phyloP scores from a whole-genome alignment of 73 alveolate genomes.

The Urostyla sp. region DNA sequence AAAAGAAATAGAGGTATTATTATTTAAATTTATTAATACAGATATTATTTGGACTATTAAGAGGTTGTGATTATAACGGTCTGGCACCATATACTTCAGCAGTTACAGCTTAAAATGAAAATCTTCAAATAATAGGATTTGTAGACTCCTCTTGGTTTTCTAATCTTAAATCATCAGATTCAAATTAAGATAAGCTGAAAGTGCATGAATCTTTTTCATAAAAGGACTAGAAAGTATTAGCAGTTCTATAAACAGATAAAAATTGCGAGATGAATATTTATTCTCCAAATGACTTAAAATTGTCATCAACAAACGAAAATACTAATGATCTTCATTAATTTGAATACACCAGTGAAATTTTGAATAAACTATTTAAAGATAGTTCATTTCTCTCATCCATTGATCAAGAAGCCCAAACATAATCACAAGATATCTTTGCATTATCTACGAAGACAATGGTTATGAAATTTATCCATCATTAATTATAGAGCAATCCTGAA shows the following conservation, averaged over 20 bases:
- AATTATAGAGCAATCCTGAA: conserved; percentile 27
- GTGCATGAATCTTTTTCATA: conserved; percentile 34
- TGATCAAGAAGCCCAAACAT: conserved; percentile 30
- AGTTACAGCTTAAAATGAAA: conserved; percentile 27
- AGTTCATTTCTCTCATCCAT: conserved; percentile 39
- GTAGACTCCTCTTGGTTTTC: conserved; percentile 30
- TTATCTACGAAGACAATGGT: conserved; percentile 45
- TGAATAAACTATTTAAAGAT: conserved; percentile 36
- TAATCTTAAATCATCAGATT: not conserved
- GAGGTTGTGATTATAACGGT: conserved; percentile 53
- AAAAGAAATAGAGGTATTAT: conserved; percentile 42
- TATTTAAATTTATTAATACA: not conserved
- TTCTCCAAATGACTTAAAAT: conserved; percentile 31
- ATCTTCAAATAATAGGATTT: conserved; percentile 31
- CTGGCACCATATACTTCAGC: conserved; percentile 49
- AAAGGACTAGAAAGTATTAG: conserved; percentile 38
- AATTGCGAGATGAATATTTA: conserved; percentile 26
- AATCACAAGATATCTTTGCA: conserved; percentile 23
- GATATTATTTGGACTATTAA: conserved; percentile 43
- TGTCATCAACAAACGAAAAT: not conserved
- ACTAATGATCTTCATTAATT: conserved; percentile 15
- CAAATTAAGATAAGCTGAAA: not conserved
- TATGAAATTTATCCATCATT: conserved; percentile 40
- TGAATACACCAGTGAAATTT: not conserved
- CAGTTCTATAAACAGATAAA: conserved; percentile 38